Conservation (phyloP, 177 flowering plant species). For the Vitis hybrid region DNA sequence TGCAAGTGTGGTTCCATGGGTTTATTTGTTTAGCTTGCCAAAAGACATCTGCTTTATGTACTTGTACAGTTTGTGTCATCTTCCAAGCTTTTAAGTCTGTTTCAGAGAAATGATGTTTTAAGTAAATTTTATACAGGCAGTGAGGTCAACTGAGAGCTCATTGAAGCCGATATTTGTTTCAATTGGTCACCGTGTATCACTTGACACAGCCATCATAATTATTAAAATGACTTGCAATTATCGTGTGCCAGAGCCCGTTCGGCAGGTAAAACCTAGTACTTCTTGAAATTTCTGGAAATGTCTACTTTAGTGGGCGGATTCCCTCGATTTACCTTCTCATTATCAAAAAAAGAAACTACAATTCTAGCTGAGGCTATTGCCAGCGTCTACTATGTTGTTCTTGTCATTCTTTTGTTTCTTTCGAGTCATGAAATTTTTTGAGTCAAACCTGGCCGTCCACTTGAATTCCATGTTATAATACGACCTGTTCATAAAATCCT, state of each 20-base stretch:
- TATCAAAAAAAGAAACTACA: no score
- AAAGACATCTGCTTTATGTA: no score
- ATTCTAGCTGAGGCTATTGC: background rate
- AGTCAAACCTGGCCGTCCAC: no score
- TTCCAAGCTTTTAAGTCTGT: background rate
- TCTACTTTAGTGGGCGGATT: background rate
- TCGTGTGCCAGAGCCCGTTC: constrained; percentile 80
- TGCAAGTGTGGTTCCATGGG: no score
- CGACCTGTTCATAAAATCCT: background rate
- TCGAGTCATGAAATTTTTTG: background rate
- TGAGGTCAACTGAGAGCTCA: constrained; percentile 48
- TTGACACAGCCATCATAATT: constrained; percentile 53
- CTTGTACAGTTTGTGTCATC: background rate
- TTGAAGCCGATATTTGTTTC: constrained; percentile 77
- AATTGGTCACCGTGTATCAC: constrained; percentile 74
- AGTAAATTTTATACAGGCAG: constrained; percentile 44
- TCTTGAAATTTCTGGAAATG: background rate
- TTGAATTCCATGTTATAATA: background rate
- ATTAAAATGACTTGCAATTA: constrained; percentile 62
- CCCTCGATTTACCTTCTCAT: no score
- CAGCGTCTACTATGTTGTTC: background rate
- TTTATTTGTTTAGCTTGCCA: no score
- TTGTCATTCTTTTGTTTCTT: background rate
- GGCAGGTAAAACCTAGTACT: constrained; percentile 51
- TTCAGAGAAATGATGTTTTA: background rate